Base-by-base conservation (phyloP, 176 grass and related monocot genomes). In the Alopecurus myosuroides region DNA sequence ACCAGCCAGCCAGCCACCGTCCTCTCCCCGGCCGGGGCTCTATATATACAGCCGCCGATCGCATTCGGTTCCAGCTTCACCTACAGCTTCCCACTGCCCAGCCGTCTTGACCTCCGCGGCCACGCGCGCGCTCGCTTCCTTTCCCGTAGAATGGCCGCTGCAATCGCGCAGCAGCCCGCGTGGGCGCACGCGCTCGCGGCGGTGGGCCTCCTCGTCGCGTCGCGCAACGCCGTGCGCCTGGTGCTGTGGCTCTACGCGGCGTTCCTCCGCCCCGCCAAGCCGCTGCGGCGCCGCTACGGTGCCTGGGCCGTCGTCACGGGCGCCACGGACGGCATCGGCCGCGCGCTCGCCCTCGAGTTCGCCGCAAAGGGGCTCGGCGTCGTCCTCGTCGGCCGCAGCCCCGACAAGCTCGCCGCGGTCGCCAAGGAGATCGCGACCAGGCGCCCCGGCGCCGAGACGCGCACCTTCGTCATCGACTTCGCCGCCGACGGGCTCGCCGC, bases 251-350 rank as follows among this genome's bases (percentile, higher is more conserved):
- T 92, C 36, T 92, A 90, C 80, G 85, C 81, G 53, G 80, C 84
- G 17, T 86, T 94, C 86, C 94, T 97, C 85, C 94, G 94, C 36
- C 89, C 94, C 0, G 82, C 36, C 19, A 88, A 77, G 83, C 86
- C 88, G 19, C 88, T 97, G 66, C 94, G 81, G 20, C 36, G 51
- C 15, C 81, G 85, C 0, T 97, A 97, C 77, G 94, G 91, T 9
- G 19, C 77, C 2, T 97, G 94, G 94, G 94, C 94, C 31, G 84
- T 94, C 34, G 94, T 97, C 31, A 97, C 94, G 26, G 94, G 94
- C 28, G 85, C 94, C 75, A 94, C 91, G 36, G 89, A 93, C 78
- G 94, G 94, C 49, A 97, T 97, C 76, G 91, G 91, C 26, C 84
- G 78, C 72, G 89, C 91, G 11, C 55, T 97, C 3, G 89, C 91